Evolutionary conservation across 2,329 filamentous ascomycete genomes (phyloP), one percentile per base, ranked within the genome.

Genomic region (Plectosphaerella cucumerina): DNA sequence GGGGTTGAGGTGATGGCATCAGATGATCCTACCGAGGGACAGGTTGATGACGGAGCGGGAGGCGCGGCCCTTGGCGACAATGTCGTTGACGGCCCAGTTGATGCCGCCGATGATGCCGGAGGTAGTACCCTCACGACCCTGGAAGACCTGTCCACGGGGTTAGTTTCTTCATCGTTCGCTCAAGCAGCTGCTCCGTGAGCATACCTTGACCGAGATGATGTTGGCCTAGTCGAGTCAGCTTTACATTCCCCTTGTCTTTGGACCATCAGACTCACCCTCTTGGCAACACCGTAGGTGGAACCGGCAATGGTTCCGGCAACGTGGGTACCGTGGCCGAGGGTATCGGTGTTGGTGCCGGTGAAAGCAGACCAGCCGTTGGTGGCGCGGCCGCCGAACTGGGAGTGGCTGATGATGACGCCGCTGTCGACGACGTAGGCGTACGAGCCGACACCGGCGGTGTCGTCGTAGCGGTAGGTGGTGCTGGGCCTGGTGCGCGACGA

Each of bases 361-460:
- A 65, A 56, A 17, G 64, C 67, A 41, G 69, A 73, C 51, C 63
- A 65, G 4, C 69, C 69, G 33, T 62, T 65, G 18, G 57, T 61
- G 31, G 73, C 74, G 10, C 74, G 70, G 10, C 69, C 69, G 44
- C 68, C 69, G 44, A 77, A 77, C 43, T 76, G 66, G 49, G 60
- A 34, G 58, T 84, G 80, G 5, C 60, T 51, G 18, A 64, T 69
- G 41, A 70, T 68, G 48, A 83, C 74, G 35, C 80, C 80, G 0
- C 75, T 80, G 61, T 84, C 80, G 50, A 83, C 64, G 48, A 84
- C 64, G 60, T 82, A 84, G 46, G 73, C 66, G 53, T 70, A 81
- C 48, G 65, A 71, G 31, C 63, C 68, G 14, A 60, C 50, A 14
- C 75, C 75, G 20, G 72, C 70, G 18, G 59, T 66, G 9, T 57